These are phyloP conservation scores for Lomentospora prolificans DNA, from an alignment of 2,329 filamentous ascomycete genomes.

Conservation along the genomic window DNA sequence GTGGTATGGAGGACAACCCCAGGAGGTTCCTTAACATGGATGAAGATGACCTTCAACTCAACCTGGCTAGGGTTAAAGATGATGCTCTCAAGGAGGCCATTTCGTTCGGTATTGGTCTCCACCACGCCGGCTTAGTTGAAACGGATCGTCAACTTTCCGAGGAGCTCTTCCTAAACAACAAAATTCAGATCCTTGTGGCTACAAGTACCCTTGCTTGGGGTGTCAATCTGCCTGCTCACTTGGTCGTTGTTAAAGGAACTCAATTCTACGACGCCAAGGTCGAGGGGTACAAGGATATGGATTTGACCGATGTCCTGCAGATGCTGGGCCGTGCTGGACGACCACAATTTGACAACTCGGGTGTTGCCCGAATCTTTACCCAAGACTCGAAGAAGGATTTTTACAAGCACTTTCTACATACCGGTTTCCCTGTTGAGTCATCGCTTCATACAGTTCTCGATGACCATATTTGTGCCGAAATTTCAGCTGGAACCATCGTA, in stretches of 20 bases:
- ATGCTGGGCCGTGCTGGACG: conserved; percentile 95
- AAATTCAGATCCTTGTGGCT: conserved; percentile 92
- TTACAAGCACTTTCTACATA: conserved; percentile 98
- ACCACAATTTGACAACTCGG: conserved; percentile 91
- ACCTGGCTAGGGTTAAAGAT: conserved; percentile 85
- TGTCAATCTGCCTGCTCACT: conserved; percentile 91
- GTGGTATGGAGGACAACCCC: conserved; percentile 97
- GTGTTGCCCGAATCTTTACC: conserved; percentile 94
- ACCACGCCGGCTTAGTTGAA: conserved; percentile 94
- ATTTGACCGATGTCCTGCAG: conserved; percentile 92
- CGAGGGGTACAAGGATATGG: conserved; percentile 98
- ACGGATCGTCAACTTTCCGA: conserved; percentile 85
- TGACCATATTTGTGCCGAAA: conserved; percentile 91
- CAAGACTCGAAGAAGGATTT: conserved; percentile 98
- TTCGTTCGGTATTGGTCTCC: conserved; percentile 91
- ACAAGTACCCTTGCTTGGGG: conserved; percentile 97
- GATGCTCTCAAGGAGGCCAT: conserved; percentile 88
- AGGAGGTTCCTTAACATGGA: conserved; percentile 88
- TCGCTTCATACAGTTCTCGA: conserved; percentile 93
- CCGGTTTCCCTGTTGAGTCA: conserved; percentile 94
- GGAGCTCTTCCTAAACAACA: conserved; percentile 93
- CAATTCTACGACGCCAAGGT: conserved; percentile 98
- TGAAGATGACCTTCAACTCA: conserved; percentile 83
- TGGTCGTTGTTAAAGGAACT: conserved; percentile 96
- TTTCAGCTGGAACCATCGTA: conserved; percentile 83